Evolutionary conservation across 371 early-diverging fungal genomes (phyloP), one percentile per base, ranked within the genome.

Genomic region (Conidiobolus incongruus): DNA sequence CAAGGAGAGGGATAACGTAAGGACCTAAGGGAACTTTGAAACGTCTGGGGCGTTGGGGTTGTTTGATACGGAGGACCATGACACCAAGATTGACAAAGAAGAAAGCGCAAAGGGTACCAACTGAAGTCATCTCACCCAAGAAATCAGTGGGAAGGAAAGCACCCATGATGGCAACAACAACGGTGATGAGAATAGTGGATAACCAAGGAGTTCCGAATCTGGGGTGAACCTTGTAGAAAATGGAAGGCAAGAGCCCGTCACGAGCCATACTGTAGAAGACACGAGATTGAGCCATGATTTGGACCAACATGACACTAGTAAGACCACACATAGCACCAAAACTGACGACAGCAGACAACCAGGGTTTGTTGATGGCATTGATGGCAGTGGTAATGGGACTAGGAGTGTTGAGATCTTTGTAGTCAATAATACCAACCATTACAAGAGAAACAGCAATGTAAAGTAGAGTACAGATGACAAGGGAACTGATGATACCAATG

Each of bases 71-170:
- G 60, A 87, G 63, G 20, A 88, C 66, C 35, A 77, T 61, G 4
- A 79, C 76, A 39, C 78, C 79, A 30, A 70, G 50, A 44, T 79
- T 77, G 21, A 86, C 87, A 17, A 86, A 56, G 50, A 81, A 75
- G 65, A 85, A 86, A 0, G 82, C 80, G 45, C 84, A 62, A 28
- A 90, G 59, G 0, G 91, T 86, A 13, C 90, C 88, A 24, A 82
- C 68, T 0, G 81, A 79, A 1, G 87, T 81, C 63, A 90, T 66
- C 45, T 86, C 79, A 40, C 79, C 81, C 7, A 88, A 56, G n/a
- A 86, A 54, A 42, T 77, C 83, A 10, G 85, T 72, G 2, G 91
- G 88, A 20, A 90, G 52, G 4, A 83, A 31, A 2, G 71, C 85
- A 3, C 78, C 72, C 7, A 77, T 54, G 12, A 77, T 36, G 0